Percentiles rank a stretch among this genome's conserved stretches.
Conservation (phyloP, 192 early-diverging fungal genomes). For the Chytriomyces confervae region DNA sequence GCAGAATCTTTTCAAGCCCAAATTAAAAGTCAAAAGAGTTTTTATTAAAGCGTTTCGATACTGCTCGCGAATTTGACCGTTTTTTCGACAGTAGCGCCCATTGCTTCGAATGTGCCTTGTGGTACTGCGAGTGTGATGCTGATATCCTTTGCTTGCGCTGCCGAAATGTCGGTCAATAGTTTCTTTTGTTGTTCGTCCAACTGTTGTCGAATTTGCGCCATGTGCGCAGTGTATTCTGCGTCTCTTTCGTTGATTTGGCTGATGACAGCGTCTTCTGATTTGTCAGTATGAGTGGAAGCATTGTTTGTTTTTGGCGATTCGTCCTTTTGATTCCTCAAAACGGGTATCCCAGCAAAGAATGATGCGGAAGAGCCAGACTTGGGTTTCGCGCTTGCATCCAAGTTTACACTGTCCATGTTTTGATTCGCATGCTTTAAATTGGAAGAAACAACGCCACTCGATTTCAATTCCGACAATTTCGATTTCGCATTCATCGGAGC, state of each 20-base stretch:
- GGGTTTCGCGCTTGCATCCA: no score
- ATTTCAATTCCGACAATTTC: slow-evolving; percentile 7
- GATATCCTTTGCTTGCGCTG: background rate
- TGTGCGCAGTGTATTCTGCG: background rate
- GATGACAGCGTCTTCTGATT: background rate
- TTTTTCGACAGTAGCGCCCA: background rate
- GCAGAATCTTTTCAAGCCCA: background rate
- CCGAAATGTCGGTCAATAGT: slow-evolving; percentile 5
- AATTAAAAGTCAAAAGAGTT: background rate
- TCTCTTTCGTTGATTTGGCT: background rate
- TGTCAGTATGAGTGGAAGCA: no score
- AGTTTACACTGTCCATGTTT: background rate
- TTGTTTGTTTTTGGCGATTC: background rate
- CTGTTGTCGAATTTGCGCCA: background rate
- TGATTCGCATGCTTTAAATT: background rate
- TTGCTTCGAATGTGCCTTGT: background rate
- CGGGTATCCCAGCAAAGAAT: background rate
- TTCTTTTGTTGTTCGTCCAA: slow-evolving; percentile 1
- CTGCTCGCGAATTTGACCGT: slow-evolving; percentile 10
- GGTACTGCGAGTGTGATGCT: background rate
- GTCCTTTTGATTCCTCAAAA: background rate
- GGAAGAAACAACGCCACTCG: slow-evolving; percentile 14
- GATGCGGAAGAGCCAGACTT: background rate
- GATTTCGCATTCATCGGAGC: slow-evolving; percentile 4
- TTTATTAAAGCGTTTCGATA: background rate